phyloP scores from a whole-genome alignment of 108 stramenopile genomes.

The Pseudonitzschia multiseries region DNA sequence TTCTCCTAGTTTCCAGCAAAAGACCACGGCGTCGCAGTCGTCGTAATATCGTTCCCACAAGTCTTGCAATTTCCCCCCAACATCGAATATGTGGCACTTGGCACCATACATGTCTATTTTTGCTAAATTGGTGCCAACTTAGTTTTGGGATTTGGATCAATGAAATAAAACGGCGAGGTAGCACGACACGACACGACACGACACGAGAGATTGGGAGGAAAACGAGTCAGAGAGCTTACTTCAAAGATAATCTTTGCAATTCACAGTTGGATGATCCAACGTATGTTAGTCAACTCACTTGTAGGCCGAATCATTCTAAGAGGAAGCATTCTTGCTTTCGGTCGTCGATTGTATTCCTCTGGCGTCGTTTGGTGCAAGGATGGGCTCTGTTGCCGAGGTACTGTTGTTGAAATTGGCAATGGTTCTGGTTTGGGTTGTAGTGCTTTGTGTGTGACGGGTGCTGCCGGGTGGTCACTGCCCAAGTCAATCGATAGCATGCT shows the following conservation, averaged over 20 bases:
- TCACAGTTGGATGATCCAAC: background rate
- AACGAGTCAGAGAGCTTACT: background rate
- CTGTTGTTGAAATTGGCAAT: background rate
- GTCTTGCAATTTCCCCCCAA: conserved; percentile 76
- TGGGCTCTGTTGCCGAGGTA: background rate
- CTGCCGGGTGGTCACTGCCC: conserved; percentile 13
- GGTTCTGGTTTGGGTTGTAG: conserved; percentile 1
- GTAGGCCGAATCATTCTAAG: conserved; percentile 74
- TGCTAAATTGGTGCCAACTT: conserved; percentile 75
- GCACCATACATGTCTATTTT: conserved; percentile 69
- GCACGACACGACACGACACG: background rate
- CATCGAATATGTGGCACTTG: conserved; percentile 68
- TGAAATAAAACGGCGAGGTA: background rate
- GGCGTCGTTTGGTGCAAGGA: conserved; percentile 11
- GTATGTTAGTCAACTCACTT: conserved; percentile 33
- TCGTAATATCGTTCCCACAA: conserved; percentile 82
- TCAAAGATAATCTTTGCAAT: background rate
- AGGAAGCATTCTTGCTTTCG: conserved; percentile 69
- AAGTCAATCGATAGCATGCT: conserved; percentile 33
- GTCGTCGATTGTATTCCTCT: conserved; percentile 39
- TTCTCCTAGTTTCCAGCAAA: conserved; percentile 50
- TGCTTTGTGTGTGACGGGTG: background rate
- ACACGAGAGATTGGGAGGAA: conserved; percentile 8
- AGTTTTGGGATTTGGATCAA: background rate
- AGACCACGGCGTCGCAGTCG: conserved; percentile 78